Evolutionary conservation across 2,329 filamentous ascomycete genomes (phyloP), one percentile per base, ranked within the genome.

Genomic region (Emergomyces orientalis): DNA sequence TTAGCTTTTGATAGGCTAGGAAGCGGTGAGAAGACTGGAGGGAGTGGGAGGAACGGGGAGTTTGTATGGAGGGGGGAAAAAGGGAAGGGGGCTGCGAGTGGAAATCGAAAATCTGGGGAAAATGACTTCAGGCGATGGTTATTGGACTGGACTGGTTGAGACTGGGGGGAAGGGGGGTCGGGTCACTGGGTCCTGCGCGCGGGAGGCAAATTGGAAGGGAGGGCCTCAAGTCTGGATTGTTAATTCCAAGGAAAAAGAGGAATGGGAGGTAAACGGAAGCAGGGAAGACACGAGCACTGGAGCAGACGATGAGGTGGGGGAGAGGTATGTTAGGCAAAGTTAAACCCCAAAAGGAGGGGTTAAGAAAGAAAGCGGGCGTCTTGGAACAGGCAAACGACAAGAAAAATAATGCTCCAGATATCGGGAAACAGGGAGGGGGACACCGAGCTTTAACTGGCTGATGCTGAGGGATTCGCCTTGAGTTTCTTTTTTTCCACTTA

Each of bases 361-460:
- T 57, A 11, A 43, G 32, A 17, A 30, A 22, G 5, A n/a, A 57
- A 6, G 22, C 52, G 30, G 52, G 17, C 32, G 30, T 34, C 52
- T 37, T 34, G 52, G 47, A 30, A 51, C 17, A 22, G 52, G 14
- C 32, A n/a, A 56, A n/a, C n/a, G n/a, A n/a, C n/a, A n/a, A 17
- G 13, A 56, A 9, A 6, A 47, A 25, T 3, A 49, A 51, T 51
- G 22, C 32, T 11, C 52, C n/a, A 57, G 54, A 39, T 27, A 30
- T 52, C 25, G n/a, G 22, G 22, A n/a, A 9, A 45, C 56, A 43
- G 25, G 56, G 56, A 58, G 56, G 56, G 56, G 22, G 37, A 58
- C 37, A 9, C 56, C 13, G 56, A 14, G 34, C 22, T 58, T 58
- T 58, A 58, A 58, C 56, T 58, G 56, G 56, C 25, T 37, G 56